Conservation (phyloP, 177 flowering plant species). For the Vitis hybrid region DNA sequence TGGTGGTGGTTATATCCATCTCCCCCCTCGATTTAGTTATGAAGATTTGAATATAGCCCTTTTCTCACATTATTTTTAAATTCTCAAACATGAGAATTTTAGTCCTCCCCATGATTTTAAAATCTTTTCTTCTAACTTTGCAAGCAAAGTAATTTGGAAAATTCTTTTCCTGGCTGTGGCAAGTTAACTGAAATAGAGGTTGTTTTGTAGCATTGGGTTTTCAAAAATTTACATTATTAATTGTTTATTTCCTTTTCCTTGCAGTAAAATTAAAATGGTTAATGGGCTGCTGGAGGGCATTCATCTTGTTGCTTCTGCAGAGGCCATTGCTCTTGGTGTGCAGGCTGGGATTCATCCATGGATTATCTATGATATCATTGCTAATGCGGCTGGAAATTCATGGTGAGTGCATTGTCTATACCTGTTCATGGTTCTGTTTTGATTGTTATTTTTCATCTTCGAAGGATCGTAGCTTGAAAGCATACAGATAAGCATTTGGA, state of each 20-base stretch:
- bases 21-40: too few relatives aligned
- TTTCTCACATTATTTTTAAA: too few relatives aligned
- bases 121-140: too few relatives aligned
- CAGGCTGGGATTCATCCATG: slow-evolving; percentile 86
- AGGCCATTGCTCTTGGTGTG: slow-evolving; percentile 80
- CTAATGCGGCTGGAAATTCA: slow-evolving; percentile 99
- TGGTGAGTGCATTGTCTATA: slow-evolving; percentile 47
- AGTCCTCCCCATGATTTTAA: too few relatives aligned
- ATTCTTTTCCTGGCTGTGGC: neutral
- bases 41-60: too few relatives aligned
- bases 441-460: neutral
- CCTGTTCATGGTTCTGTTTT: slow-evolving; percentile 1
- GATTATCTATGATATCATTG: slow-evolving; percentile 86
- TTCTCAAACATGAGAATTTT: too few relatives aligned
- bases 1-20: too few relatives aligned
- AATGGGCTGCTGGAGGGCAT: slow-evolving; percentile 85
- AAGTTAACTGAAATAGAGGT: neutral
- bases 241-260: slow-evolving; percentile 13
- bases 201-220: neutral
- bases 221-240: neutral
- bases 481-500: neutral
- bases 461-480: neutral
- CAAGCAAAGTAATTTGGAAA: too few relatives aligned
- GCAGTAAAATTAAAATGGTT: slow-evolving; percentile 85
- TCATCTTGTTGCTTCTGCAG: slow-evolving; percentile 83